These are phyloP conservation scores for Penicillium sp. DNA, from an alignment of 2,329 filamentous ascomycete genomes.

Conservation along the genomic window DNA sequence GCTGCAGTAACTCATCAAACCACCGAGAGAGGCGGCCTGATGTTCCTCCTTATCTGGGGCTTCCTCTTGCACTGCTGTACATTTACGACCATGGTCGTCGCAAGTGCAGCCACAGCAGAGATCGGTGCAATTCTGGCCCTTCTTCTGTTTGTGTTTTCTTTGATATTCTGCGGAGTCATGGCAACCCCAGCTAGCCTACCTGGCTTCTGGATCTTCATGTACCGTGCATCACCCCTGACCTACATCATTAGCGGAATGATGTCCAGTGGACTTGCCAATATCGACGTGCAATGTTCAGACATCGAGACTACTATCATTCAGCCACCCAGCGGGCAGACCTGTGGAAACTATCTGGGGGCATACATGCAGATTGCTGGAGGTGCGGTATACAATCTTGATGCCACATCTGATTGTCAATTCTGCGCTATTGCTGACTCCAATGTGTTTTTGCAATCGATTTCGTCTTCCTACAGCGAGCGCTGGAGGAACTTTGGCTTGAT, in stretches of 20 bases:
- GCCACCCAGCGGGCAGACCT: slow-evolving; percentile 60
- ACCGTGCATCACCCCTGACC: slow-evolving; percentile 76
- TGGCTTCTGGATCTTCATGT: slow-evolving; percentile 82
- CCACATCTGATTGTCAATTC: not conserved
- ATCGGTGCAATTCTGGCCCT: not conserved
- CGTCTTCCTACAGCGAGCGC: not conserved
- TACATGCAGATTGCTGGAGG: not conserved
- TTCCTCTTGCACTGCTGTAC: not conserved
- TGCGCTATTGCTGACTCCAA: not conserved
- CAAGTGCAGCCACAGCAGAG: not conserved
- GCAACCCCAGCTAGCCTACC: slow-evolving; percentile 63
- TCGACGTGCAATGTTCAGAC: slow-evolving; percentile 62
- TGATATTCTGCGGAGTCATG: slow-evolving; percentile 56
- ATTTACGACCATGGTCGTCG: not conserved
- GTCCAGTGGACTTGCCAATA: slow-evolving; percentile 67
- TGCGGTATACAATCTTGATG: not conserved
- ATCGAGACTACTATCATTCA: slow-evolving; percentile 71
- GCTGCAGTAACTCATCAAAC: not conserved
- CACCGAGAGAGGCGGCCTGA: not conserved
- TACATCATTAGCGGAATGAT: slow-evolving; percentile 76
- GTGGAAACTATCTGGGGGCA: slow-evolving; percentile 56
- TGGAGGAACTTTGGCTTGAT: not conserved
- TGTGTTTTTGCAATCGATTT: not conserved
- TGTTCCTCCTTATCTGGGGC: not conserved
- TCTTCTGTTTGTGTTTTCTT: not conserved